Conservation (phyloP, 768 basidiomycete genomes). For the Serpula lacrymans region DNA sequence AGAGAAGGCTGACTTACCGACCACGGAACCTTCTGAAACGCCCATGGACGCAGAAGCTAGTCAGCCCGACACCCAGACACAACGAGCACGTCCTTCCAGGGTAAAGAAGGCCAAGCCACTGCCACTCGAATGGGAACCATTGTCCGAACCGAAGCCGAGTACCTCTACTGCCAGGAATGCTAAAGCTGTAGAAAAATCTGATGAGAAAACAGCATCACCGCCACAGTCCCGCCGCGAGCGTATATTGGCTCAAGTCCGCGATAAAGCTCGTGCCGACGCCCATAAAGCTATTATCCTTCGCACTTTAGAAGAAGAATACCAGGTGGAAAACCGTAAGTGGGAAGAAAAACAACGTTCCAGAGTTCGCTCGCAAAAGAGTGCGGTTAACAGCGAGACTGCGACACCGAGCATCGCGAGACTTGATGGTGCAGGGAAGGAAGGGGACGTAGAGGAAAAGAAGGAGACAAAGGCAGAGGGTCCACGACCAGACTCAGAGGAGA, state of each 20-base stretch:
- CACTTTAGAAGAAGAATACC: no score
- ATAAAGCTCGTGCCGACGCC: slow-evolving; percentile 6
- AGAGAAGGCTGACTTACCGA: background rate
- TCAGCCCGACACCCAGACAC: background rate
- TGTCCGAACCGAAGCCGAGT: slow-evolving; percentile 15
- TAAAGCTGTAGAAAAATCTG: background rate
- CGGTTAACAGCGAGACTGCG: no score
- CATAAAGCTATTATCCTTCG: no score
- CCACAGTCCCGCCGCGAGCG: slow-evolving; percentile 4
- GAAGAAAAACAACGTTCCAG: no score
- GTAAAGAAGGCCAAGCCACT: background rate
- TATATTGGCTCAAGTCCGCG: slow-evolving; percentile 5
- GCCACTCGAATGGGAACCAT: slow-evolving; percentile 20
- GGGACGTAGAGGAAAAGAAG: background rate
- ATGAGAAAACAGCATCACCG: background rate
- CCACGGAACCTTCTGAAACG: no score
- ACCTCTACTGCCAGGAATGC: background rate
- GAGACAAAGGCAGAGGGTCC: background rate
- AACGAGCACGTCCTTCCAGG: no score
- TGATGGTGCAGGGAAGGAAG: background rate
- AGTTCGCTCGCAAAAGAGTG: no score
- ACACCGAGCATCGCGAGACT: no score
- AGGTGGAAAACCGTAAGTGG: no score
- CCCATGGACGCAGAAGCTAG: background rate
- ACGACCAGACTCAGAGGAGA: background rate